Percentiles rank a stretch among this genome's conserved stretches.
Conservation (phyloP, 2,329 filamentous ascomycete species). For the Epichloe bromicola region DNA sequence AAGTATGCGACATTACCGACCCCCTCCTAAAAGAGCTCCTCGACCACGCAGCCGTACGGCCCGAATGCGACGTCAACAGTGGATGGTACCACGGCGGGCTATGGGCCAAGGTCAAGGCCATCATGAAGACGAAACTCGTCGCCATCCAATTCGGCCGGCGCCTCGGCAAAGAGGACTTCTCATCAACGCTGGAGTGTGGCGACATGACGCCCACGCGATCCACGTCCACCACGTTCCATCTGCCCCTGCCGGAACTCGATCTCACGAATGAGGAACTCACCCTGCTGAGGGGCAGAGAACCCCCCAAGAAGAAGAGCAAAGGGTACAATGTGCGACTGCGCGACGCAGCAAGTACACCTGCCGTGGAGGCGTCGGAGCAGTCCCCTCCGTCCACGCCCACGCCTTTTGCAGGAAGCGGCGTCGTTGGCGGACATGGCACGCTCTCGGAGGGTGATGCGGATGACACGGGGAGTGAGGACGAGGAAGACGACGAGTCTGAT, state of each 20-base stretch:
- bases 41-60: constrained; percentile 45
- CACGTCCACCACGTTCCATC: constrained; percentile 18
- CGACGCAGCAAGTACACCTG: constrained; percentile 11
- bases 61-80: constrained; percentile 48
- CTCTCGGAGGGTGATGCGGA: constrained; percentile 11
- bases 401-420: background rate
- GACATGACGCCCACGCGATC: constrained; percentile 21
- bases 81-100: constrained; percentile 80
- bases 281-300: constrained; percentile 20
- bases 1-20: constrained; percentile 84
- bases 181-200: constrained; percentile 20
- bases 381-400: constrained; percentile 4
- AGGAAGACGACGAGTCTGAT: constrained; percentile 16
- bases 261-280: constrained; percentile 24
- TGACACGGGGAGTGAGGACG: constrained; percentile 10
- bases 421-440: constrained; percentile 5
- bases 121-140: constrained; percentile 79
- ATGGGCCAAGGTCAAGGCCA: constrained; percentile 69
- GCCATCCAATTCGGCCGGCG: constrained; percentile 45
- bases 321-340: constrained; percentile 22
- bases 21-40: constrained; percentile 57
- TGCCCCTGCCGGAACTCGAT: constrained; percentile 22
- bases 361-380: constrained; percentile 8
- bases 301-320: constrained; percentile 24
- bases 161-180: constrained; percentile 27